Conservation (phyloP, 495 filamentous ascomycete species). For the Trichocladium antarcticum region DNA sequence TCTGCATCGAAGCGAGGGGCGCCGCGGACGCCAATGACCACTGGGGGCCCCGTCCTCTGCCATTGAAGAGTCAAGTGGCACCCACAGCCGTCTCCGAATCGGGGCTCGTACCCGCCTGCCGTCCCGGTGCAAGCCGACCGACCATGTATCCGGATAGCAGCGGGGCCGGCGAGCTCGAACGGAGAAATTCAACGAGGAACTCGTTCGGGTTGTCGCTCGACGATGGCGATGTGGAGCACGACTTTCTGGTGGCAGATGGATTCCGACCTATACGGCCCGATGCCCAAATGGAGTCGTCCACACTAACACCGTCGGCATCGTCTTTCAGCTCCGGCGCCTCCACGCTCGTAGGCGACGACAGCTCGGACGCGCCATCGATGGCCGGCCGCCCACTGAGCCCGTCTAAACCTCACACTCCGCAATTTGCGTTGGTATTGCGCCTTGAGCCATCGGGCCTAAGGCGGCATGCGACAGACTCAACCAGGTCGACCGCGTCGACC, state of each 20-base stretch:
- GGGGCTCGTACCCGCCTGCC: too few species aligned
- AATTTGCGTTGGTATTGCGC: conserved; percentile 34
- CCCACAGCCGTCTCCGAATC: background rate
- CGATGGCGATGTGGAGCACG: conserved; percentile 19
- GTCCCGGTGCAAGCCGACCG: too few species aligned
- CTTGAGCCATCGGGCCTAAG: conserved; percentile 15
- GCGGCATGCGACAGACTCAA: conserved; percentile 24
- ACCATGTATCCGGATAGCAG: conserved; percentile 29
- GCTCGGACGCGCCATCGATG: background rate
- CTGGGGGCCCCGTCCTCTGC: conserved; percentile 12
- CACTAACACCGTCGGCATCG: conserved; percentile 1
- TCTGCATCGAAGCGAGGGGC: background rate
- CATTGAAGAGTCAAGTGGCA: conserved; percentile 25
- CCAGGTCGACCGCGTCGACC: conserved; percentile 23
- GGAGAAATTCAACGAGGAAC: conserved; percentile 27
- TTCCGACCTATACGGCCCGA: conserved; percentile 16
- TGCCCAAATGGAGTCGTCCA: background rate
- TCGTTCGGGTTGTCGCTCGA: conserved; percentile 24
- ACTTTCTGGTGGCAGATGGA: conserved; percentile 24
- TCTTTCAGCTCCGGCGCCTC: conserved; percentile 16
- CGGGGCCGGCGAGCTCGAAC: conserved; percentile 27
- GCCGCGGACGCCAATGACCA: conserved; percentile 17
- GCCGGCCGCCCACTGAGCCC: conserved; percentile 33
- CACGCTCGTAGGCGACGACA: background rate
- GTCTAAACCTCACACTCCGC: conserved; percentile 33